Conservation (phyloP, 345 rosid species). For the Aquilaria malaccensis region DNA sequence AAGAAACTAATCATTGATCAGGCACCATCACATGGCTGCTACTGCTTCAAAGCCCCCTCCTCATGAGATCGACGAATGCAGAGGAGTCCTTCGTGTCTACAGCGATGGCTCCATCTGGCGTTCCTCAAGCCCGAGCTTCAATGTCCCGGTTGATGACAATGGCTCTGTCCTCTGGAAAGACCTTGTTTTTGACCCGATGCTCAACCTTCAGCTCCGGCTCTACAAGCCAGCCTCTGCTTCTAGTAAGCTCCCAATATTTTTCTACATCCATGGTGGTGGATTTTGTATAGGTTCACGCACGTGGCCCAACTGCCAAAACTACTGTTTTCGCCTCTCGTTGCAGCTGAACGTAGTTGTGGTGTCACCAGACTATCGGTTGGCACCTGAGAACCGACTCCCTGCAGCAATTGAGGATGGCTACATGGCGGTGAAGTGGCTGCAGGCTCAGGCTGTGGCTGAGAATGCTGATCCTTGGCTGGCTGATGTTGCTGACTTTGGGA, state of each 20-base stretch:
- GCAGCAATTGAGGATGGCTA: constrained; percentile 48
- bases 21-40: not conserved
- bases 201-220: constrained; percentile 38
- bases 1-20: no score
- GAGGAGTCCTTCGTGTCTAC: constrained; percentile 53
- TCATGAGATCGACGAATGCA: constrained; percentile 48
- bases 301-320: constrained; percentile 56
- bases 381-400: constrained; percentile 56
- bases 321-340: constrained; percentile 29
- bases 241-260: constrained; percentile 32
- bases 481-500: constrained; percentile 38
- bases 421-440: constrained; percentile 46
- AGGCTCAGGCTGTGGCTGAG: constrained; percentile 29
- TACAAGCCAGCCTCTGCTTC: constrained; percentile 34
- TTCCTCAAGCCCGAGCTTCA: constrained; percentile 43
- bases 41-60: constrained; percentile 5
- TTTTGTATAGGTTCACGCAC: constrained; percentile 56
- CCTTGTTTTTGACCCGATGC: constrained; percentile 26
- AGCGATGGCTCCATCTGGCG: constrained; percentile 57
- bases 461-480: constrained; percentile 35
- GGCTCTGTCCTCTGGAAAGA: constrained; percentile 60
- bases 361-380: constrained; percentile 47
- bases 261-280: constrained; percentile 63
- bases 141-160: constrained; percentile 37
- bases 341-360: constrained; percentile 42